These are phyloP conservation scores for Naegleria fowleri DNA, from an alignment of 208 protist genomes.

Conservation along the genomic window DNA sequence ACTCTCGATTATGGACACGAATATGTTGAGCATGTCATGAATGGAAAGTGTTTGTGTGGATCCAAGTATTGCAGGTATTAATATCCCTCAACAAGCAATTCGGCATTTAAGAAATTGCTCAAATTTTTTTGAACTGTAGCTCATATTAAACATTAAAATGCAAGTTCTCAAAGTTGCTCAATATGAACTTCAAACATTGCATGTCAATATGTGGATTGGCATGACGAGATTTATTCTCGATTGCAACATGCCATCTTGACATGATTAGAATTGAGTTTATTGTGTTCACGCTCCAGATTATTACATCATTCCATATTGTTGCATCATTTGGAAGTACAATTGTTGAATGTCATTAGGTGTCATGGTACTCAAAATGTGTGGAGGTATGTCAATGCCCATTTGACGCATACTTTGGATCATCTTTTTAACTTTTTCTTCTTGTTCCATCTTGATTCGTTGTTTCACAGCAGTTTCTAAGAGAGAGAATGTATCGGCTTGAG, in stretches of 20 bases:
- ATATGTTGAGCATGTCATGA: neutral
- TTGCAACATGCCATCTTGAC: no score
- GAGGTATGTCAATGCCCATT: neutral
- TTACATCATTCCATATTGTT: neutral
- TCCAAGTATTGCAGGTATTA: no score
- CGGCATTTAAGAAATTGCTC: no score
- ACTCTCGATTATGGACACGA: neutral
- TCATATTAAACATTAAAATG: no score
- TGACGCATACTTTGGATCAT: neutral
- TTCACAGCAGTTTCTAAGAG: neutral
- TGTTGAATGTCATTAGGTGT: neutral
- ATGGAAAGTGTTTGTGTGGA: neutral
- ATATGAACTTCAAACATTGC: no score
- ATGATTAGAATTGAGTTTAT: no score
- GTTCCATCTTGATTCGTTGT: neutral
- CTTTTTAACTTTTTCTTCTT: slow-evolving; percentile 1
- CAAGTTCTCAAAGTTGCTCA: no score
- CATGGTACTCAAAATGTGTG: neutral
- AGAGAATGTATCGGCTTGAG: neutral
- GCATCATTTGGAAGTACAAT: neutral
- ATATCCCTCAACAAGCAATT: no score
- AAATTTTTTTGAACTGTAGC: no score
- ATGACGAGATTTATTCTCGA: no score
- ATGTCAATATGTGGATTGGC: no score
- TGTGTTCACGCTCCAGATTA: neutral